Evolutionary conservation across 2,329 filamentous ascomycete species (phyloP).

Genomic region (Aureobasidium mangrovei): DNA sequence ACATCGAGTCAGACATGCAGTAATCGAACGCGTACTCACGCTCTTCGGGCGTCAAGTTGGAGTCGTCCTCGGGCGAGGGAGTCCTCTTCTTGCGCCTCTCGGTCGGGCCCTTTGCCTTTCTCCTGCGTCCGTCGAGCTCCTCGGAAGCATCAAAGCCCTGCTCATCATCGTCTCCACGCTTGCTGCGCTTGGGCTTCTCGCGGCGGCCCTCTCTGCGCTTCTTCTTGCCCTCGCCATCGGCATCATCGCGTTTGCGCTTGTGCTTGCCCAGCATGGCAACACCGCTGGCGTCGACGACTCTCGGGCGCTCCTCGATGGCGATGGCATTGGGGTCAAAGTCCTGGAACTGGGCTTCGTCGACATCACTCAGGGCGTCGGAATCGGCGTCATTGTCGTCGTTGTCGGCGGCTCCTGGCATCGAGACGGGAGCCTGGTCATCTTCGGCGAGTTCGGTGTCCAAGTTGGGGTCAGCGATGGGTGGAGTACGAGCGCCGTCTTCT

Average conservation of each 20-base stretch:
- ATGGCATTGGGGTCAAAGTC: slow-evolving; percentile 55
- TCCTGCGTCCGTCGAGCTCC: slow-evolving; percentile 44
- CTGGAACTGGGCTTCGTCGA: slow-evolving; percentile 57
- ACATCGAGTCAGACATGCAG: background rate
- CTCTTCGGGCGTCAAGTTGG: slow-evolving; percentile 74
- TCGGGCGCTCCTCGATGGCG: slow-evolving; percentile 51
- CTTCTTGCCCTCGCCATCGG: slow-evolving; percentile 58
- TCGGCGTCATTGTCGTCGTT: slow-evolving; percentile 49
- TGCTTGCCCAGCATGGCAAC: slow-evolving; percentile 53
- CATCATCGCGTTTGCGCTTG: slow-evolving; percentile 57
- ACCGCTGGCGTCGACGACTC: slow-evolving; percentile 53
- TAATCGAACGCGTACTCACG: slow-evolving; percentile 40
- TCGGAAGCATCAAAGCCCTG: slow-evolving; percentile 45
- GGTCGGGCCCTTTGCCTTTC: slow-evolving; percentile 39
- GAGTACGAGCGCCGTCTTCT: slow-evolving; percentile 36
- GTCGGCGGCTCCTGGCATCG: slow-evolving; percentile 24
- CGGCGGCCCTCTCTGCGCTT: slow-evolving; percentile 50
- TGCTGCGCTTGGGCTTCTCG: slow-evolving; percentile 45
- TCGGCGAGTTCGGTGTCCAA: slow-evolving; percentile 39
- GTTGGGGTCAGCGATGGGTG: slow-evolving; percentile 34
- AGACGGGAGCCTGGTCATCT: slow-evolving; percentile 18
- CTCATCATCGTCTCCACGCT: slow-evolving; percentile 49
- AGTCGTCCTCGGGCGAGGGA: slow-evolving; percentile 60
- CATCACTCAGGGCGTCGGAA: slow-evolving; percentile 51
- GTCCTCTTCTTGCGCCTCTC: slow-evolving; percentile 29